Percentiles rank a stretch among this genome's conserved stretches.
Evolutionary conservation across 768 basidiomycete species (phyloP).

Genomic region (Trametes villosa): DNA sequence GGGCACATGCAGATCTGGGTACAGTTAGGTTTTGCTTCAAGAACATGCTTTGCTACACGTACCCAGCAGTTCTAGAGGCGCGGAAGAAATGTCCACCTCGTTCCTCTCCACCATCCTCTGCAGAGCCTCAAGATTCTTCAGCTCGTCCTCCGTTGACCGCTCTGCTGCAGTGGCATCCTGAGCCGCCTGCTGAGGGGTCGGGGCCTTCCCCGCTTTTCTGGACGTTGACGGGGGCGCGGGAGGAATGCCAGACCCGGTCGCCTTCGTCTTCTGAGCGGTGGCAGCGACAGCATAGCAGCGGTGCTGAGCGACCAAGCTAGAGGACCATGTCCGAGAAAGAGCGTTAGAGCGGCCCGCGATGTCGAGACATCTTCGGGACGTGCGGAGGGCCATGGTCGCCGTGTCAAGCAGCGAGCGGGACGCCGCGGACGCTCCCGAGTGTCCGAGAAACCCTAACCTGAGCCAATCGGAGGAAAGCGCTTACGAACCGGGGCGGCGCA

Average conservation of each 20-base stretch:
- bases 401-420: constrained; percentile 13
- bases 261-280: constrained; percentile 13
- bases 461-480: constrained; percentile 10
- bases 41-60: background rate
- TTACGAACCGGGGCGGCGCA: constrained; percentile 22
- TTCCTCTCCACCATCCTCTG: constrained; percentile 13
- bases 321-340: constrained; percentile 15
- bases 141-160: constrained; percentile 12
- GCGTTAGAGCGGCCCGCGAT: constrained; percentile 3
- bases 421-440: constrained; percentile 4
- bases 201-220: constrained; percentile 3
- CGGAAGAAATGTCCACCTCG: constrained; percentile 11
- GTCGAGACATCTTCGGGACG: constrained; percentile 23
- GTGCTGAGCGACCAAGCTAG: constrained; percentile 14
- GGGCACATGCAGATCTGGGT: constrained; percentile 30
- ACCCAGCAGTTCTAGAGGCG: constrained; percentile 17
- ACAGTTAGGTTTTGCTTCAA: background rate
- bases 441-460: constrained; percentile 1
- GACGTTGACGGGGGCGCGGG: constrained; percentile 8
- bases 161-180: background rate
- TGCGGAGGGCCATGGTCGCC: constrained; percentile 18
- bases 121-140: constrained; percentile 20
- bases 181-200: background rate
- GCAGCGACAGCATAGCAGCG: constrained; percentile 17
- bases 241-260: constrained; percentile 10